Conservation (phyloP, 345 rosid genomes). For the Citrus glauca region DNA sequence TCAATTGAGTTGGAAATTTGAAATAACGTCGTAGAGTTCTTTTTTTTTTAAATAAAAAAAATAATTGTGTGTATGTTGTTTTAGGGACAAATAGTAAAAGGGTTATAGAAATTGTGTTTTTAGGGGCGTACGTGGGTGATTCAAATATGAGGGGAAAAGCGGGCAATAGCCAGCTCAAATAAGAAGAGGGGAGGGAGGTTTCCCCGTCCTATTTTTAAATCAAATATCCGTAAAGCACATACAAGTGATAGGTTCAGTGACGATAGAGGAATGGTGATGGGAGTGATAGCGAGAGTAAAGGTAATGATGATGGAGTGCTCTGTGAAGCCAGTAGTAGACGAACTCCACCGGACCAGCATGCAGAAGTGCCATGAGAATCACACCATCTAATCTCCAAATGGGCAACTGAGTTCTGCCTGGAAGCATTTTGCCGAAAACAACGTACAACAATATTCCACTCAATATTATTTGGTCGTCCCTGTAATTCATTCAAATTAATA, state of each 20-base stretch:
- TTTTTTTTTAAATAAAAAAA: no score
- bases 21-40: no score
- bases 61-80: no score
- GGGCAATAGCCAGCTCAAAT: no score
- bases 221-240: not conserved
- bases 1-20: no score
- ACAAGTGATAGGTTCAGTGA: conserved; percentile 63
- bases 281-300: conserved; percentile 79
- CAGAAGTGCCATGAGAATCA: conserved; percentile 29
- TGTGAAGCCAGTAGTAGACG: conserved; percentile 71
- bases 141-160: no score
- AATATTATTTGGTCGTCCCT: conserved; percentile 57
- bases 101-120: no score
- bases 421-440: not conserved
- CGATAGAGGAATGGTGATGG: conserved; percentile 77
- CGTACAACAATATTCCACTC: conserved; percentile 22
- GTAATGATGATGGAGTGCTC: conserved; percentile 69
- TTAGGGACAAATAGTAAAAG: no score
- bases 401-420: conserved; percentile 29
- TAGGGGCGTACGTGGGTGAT: no score
- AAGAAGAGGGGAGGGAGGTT: no score
- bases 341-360: conserved; percentile 72
- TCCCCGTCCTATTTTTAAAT: no score
- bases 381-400: conserved; percentile 54
- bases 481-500: not conserved